Percentiles rank a stretch among this genome's conserved stretches.
These are phyloP conservation scores for Gaeumannomyces tritici DNA, from an alignment of 2,329 filamentous ascomycete genomes.

Conservation along the genomic window DNA sequence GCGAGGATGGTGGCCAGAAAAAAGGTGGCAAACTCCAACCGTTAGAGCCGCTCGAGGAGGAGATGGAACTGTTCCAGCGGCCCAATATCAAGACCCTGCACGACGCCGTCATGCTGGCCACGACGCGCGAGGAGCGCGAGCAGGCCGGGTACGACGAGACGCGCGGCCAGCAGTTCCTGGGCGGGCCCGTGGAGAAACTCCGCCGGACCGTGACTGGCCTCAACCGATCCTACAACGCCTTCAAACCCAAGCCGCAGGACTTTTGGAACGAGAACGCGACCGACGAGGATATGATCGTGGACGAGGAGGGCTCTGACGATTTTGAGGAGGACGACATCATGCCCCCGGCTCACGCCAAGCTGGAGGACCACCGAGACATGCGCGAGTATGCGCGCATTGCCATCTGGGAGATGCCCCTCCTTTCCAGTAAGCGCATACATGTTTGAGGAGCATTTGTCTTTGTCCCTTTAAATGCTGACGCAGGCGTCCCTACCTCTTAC, in stretches of 20 bases:
- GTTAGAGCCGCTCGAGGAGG: neutral
- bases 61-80: neutral
- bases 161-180: neutral
- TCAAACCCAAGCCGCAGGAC: slow-evolving; percentile 4
- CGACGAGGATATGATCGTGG: slow-evolving; percentile 31
- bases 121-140: slow-evolving; percentile 1
- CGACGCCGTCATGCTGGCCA: slow-evolving; percentile 1
- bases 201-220: neutral
- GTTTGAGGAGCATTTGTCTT: neutral
- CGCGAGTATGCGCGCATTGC: slow-evolving; percentile 79
- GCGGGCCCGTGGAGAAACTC: neutral
- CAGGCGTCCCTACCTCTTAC: neutral
- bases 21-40: neutral
- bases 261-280: slow-evolving; percentile 42
- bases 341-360: slow-evolving; percentile 70
- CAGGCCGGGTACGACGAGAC: slow-evolving; percentile 3
- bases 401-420: slow-evolving; percentile 91
- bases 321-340: slow-evolving; percentile 80
- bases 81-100: neutral
- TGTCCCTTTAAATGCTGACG: slow-evolving; percentile 8
- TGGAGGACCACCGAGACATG: slow-evolving; percentile 81
- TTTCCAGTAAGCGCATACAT: slow-evolving; percentile 56
- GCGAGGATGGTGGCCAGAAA: slow-evolving; percentile 8
- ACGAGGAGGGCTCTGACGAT: slow-evolving; percentile 45
- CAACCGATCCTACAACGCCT: neutral